A percentile compares a stretch with the other conserved stretches of the same genome.
These are phyloP conservation scores for Paramyrothecium sp. DNA, from an alignment of 2,329 filamentous ascomycete genomes.

Conservation along the genomic window DNA sequence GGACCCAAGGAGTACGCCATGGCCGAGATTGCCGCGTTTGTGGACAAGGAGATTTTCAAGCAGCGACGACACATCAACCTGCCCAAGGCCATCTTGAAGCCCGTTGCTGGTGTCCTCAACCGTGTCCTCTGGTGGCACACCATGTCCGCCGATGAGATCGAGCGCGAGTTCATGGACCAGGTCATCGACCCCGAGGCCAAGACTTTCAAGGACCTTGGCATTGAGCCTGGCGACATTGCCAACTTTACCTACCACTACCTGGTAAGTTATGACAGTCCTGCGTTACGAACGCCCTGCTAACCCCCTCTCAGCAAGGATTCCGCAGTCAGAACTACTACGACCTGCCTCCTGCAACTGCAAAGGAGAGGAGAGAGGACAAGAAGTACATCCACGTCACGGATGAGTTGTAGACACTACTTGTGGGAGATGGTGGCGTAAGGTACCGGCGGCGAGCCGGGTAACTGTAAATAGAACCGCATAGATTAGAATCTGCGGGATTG, in stretches of 20 bases:
- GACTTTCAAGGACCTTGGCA: slow-evolving; percentile 91
- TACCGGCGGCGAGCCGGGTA: slow-evolving; percentile 9
- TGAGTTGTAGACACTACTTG: slow-evolving; percentile 61
- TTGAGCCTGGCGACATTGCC: slow-evolving; percentile 82
- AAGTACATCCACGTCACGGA: slow-evolving; percentile 95
- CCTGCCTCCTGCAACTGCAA: slow-evolving; percentile 89
- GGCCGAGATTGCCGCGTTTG: slow-evolving; percentile 79
- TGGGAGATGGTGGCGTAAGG: slow-evolving; percentile 10
- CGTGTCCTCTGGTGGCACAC: slow-evolving; percentile 86
- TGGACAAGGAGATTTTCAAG: slow-evolving; percentile 91
- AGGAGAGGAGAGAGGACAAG: slow-evolving; percentile 91
- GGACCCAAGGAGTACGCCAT: slow-evolving; percentile 92
- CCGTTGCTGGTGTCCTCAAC: slow-evolving; percentile 73
- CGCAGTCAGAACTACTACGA: slow-evolving; percentile 88
- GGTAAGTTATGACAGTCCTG: slow-evolving; percentile 50
- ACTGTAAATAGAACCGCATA: slow-evolving; percentile 30
- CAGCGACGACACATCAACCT: slow-evolving; percentile 87
- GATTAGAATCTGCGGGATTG: slow-evolving; percentile 23
- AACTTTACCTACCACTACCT: slow-evolving; percentile 92
- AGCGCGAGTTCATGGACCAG: slow-evolving; percentile 92
- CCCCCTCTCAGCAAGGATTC: slow-evolving; percentile 71
- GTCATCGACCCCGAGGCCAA: slow-evolving; percentile 86
- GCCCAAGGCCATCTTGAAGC: slow-evolving; percentile 77
- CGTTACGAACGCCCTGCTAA: slow-evolving; percentile 24
- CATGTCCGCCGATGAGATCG: slow-evolving; percentile 79